Evolutionary conservation across 345 rosid genomes (phyloP).

Genomic region (Crucihimalaya himalaica): DNA sequence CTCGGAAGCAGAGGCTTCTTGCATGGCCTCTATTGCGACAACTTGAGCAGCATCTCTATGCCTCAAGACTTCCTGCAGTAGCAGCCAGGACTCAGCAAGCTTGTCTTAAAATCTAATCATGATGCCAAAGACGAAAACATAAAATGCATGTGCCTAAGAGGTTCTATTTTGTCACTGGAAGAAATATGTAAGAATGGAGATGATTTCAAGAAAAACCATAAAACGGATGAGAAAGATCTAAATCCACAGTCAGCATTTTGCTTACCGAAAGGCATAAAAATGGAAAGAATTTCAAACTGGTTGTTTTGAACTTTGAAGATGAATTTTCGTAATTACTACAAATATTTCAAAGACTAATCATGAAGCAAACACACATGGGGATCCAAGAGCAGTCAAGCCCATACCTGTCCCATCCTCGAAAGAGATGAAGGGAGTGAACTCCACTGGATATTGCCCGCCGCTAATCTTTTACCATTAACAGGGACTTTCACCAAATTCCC

Average conservation of each 20-base stretch:
- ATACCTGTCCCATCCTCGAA: slow-evolving; percentile 90
- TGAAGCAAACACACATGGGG: slow-evolving; percentile 17
- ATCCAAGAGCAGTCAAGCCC: slow-evolving; percentile 23
- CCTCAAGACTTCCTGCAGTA: slow-evolving; percentile 75
- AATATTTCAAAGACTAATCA: neutral
- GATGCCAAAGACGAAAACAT: slow-evolving; percentile 21
- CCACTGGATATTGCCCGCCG: slow-evolving; percentile 76
- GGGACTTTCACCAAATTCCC: slow-evolving; percentile 78
- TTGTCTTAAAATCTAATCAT: neutral
- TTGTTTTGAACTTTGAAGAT: neutral
- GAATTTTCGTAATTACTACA: neutral
- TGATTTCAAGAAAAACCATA: neutral
- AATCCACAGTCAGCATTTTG: neutral
- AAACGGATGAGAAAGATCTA: neutral
- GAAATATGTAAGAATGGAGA: neutral
- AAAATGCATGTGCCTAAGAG: neutral
- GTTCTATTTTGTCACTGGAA: neutral
- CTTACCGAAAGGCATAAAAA: neutral
- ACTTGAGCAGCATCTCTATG: slow-evolving; percentile 86
- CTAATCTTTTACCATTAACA: slow-evolving; percentile 61
- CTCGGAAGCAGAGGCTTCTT: slow-evolving; percentile 94
- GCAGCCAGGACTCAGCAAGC: slow-evolving; percentile 4
- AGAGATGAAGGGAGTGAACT: slow-evolving; percentile 77
- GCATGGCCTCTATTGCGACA: slow-evolving; percentile 87
- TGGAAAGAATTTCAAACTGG: neutral